Conservation (phyloP, 768 basidiomycete genomes). For the Amanita subjunquillea region DNA sequence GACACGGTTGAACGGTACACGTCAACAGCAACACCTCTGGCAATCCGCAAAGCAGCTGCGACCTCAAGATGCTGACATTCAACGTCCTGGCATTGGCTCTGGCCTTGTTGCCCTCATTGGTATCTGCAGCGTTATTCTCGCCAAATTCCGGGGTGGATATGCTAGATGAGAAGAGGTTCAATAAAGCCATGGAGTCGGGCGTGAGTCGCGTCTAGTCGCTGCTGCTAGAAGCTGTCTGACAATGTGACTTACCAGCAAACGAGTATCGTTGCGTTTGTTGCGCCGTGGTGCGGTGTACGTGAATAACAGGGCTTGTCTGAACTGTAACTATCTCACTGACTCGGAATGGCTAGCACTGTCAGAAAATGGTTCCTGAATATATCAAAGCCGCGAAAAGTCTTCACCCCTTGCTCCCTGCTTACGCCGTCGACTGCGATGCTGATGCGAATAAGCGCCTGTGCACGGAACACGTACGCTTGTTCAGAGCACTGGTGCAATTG, state of each 20-base stretch:
- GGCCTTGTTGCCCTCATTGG: constrained; percentile 33
- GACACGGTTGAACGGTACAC: too few species aligned
- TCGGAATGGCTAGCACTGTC: constrained; percentile 55
- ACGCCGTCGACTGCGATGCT: constrained; percentile 90
- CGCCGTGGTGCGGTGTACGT: constrained; percentile 89
- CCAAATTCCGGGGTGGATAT: constrained; percentile 57
- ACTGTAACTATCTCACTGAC: not conserved
- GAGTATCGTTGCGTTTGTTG: constrained; percentile 80
- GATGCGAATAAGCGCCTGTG: constrained; percentile 76
- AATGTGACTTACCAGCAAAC: constrained; percentile 39
- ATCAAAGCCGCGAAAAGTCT: constrained; percentile 73
- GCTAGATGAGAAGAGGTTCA: constrained; percentile 62
- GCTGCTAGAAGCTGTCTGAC: not conserved
- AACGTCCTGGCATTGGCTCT: constrained; percentile 25
- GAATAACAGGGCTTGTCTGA: not conserved
- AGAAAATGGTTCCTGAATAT: constrained; percentile 77
- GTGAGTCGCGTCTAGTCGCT: constrained; percentile 30
- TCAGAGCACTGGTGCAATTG: not conserved
- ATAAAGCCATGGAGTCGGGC: constrained; percentile 61
- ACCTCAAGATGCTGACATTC: constrained; percentile 21
- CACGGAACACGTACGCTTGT: constrained; percentile 49
- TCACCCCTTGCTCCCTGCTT: constrained; percentile 75
- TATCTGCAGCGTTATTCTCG: constrained; percentile 38
- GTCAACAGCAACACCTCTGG: too few species aligned
- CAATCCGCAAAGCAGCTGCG: not conserved